Percentiles rank a stretch among this genome's conserved stretches.
These are phyloP conservation scores for Pulveroboletus sp. DNA, from an alignment of 768 basidiomycete species.

Conservation along the genomic window DNA sequence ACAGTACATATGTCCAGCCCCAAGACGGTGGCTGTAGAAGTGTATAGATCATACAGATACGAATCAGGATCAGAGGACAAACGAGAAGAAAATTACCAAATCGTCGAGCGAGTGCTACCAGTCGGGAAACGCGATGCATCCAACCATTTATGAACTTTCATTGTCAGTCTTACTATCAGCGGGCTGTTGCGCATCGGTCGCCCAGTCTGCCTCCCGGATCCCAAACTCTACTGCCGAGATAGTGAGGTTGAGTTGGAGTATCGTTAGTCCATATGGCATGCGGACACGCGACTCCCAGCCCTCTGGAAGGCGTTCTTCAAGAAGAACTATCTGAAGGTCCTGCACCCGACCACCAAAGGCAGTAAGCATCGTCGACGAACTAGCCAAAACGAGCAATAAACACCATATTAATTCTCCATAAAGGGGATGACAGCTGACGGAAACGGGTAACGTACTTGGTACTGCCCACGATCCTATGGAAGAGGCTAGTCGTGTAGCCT, in stretches of 20 bases:
- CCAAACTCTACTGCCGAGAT: slow-evolving; percentile 23
- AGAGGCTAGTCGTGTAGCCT: slow-evolving; percentile 45
- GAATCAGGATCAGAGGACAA: not conserved
- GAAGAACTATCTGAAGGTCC: slow-evolving; percentile 50
- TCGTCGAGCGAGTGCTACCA: not conserved
- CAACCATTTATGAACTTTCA: not conserved
- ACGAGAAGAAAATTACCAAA: not conserved
- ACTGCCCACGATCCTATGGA: slow-evolving; percentile 64
- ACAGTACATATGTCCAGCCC: not conserved
- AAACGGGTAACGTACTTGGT: slow-evolving; percentile 48
- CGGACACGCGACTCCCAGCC: slow-evolving; percentile 65
- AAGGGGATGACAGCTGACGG: not conserved
- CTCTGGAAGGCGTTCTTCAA: slow-evolving; percentile 65
- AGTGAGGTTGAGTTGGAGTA: slow-evolving; percentile 47
- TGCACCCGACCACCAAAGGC: slow-evolving; percentile 62
- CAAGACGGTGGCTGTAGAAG: not conserved
- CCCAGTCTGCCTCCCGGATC: slow-evolving; percentile 22
- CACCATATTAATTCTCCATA: not conserved
- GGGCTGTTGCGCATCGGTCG: not conserved
- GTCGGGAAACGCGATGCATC: too few relatives aligned
- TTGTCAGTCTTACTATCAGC: not conserved
- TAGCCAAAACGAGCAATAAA: slow-evolving; percentile 19
- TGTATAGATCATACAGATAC: not conserved
- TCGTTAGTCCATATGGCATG: slow-evolving; percentile 53
- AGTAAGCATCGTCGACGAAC: slow-evolving; percentile 61